A percentile compares a stretch with the other conserved stretches of the same genome.
Conservation (phyloP, 805 yeast genomes). For the Osmozyma mogii region DNA sequence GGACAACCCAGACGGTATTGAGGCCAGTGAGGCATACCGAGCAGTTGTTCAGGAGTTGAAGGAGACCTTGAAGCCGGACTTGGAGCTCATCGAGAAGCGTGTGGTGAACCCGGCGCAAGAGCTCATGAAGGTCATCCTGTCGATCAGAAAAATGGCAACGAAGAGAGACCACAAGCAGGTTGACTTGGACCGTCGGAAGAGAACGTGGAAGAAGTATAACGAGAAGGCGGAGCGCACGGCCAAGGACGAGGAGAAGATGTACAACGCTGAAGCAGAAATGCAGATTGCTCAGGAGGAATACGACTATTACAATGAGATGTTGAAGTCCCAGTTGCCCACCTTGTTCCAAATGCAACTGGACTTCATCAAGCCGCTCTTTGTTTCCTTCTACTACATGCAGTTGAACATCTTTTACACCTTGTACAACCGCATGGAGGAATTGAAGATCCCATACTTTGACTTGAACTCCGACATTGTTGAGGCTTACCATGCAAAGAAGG, state of each 20-base stretch:
- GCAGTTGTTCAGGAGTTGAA: conserved; percentile 83
- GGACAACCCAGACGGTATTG: conserved; percentile 94
- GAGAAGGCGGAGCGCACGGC: conserved; percentile 75
- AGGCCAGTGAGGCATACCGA: conserved; percentile 87
- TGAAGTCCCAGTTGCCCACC: conserved; percentile 83
- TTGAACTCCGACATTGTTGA: conserved; percentile 75
- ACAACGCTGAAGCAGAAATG: conserved; percentile 81
- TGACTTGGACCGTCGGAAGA: conserved; percentile 82
- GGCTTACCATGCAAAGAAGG: conserved; percentile 74
- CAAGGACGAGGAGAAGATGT: conserved; percentile 88
- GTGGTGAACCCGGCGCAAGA: conserved; percentile 91
- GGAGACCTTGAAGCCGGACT: conserved; percentile 80
- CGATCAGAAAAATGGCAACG: conserved; percentile 87
- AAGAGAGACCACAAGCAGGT: conserved; percentile 94
- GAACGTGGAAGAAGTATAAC: conserved; percentile 63
- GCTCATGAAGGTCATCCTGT: conserved; percentile 68
- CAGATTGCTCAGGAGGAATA: conserved; percentile 91
- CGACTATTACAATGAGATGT: conserved; percentile 91
- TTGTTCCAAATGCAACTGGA: conserved; percentile 84
- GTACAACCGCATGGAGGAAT: conserved; percentile 85
- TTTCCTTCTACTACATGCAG: conserved; percentile 95
- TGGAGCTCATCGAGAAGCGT: conserved; percentile 84
- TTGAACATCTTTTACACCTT: conserved; percentile 91
- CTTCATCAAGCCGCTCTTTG: conserved; percentile 88
- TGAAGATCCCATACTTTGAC: conserved; percentile 96